These are phyloP conservation scores for Leccinellum albellum DNA, from an alignment of 768 basidiomycete species.

Conservation along the genomic window DNA sequence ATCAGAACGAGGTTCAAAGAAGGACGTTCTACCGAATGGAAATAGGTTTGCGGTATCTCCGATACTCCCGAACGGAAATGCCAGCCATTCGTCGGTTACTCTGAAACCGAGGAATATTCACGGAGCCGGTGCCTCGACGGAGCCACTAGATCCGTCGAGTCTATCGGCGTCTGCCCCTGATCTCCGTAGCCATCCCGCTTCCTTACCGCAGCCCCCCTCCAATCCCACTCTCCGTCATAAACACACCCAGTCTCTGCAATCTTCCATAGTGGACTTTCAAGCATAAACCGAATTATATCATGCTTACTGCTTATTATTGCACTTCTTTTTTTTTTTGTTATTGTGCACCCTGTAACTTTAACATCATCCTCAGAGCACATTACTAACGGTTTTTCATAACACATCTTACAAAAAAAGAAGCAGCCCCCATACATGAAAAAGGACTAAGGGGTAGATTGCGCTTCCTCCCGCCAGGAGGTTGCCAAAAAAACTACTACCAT, in stretches of 20 bases:
- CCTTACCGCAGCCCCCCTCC: slow-evolving; percentile 10
- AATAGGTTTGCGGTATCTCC: slow-evolving; percentile 6
- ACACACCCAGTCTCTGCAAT: slow-evolving; percentile 10
- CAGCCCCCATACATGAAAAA: not conserved
- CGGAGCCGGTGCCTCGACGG: slow-evolving; percentile 2
- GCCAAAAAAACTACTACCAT: slow-evolving; percentile 8
- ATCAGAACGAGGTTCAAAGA: slow-evolving; percentile 27
- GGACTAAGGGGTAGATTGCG: not conserved
- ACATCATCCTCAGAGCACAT: not conserved
- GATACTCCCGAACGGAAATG: slow-evolving; percentile 24
- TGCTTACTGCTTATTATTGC: slow-evolving; percentile 11
- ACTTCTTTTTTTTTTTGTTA: slow-evolving; percentile 15
- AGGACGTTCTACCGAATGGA: slow-evolving; percentile 10
- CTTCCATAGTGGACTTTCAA: slow-evolving; percentile 20
- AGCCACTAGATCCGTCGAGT: slow-evolving; percentile 7
- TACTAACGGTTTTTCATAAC: slow-evolving; percentile 1
- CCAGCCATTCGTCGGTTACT: slow-evolving; percentile 18
- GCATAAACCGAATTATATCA: slow-evolving; percentile 24
- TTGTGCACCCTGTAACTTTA: slow-evolving; percentile 25
- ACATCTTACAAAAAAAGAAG: not conserved
- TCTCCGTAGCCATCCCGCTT: slow-evolving; percentile 14
- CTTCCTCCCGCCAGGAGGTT: slow-evolving; percentile 6
- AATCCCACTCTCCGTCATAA: slow-evolving; percentile 9
- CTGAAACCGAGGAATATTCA: slow-evolving; percentile 16
- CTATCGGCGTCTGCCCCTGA: slow-evolving; percentile 27